Evolutionary conservation across 129 eudicot genomes (phyloP), one percentile per base, ranked within the genome.

Genomic region (Flaveria ramosissima): DNA sequence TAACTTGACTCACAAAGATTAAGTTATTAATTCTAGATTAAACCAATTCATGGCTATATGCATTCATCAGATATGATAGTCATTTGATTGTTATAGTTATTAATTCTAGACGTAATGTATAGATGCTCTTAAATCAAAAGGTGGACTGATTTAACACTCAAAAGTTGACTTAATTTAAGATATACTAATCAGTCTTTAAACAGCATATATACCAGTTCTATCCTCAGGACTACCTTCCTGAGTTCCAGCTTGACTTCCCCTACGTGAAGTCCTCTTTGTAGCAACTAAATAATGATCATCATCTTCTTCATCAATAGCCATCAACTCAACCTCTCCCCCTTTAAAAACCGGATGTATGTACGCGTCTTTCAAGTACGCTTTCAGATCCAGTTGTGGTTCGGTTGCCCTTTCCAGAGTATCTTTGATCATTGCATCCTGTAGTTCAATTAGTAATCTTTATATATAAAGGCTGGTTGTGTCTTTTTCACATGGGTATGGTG

Each of bases 371-470:
- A 93, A 85, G 69, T 93, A 93, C 3, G 80, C 83, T 81, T 86
- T 85, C 75, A 93, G 50, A 84, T 93, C 82, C 1, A 93, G 66
- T 65, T 80, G 86, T 17, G 98, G 98, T 75, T 93, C 98, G 0
- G 96, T 91, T 11, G 98, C 97, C 74, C 75, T 78, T 78, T 93
- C 98, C 30, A 93, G 70, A 26, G 98, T 93, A 75, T 93, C 98
- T 87, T 86, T 93, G 78, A 93, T 83, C 97, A 90, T 83, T 2
- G 98, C 96, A 23, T 93, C 98, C 98, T 93, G 89, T 62, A 39
- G 78, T 63, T 23, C 87, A 3, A 48, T 12, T 76, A 68, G 78
- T 75, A 62, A 83, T 74, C 46, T 92, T 91, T 79, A 64, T 21
- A 76, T 11, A 26, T 79, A 64, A n/a, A 68, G 27, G 68, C 36